phyloP scores from a whole-genome alignment of 306 rosid genomes.

The Begonia loranthoides region DNA sequence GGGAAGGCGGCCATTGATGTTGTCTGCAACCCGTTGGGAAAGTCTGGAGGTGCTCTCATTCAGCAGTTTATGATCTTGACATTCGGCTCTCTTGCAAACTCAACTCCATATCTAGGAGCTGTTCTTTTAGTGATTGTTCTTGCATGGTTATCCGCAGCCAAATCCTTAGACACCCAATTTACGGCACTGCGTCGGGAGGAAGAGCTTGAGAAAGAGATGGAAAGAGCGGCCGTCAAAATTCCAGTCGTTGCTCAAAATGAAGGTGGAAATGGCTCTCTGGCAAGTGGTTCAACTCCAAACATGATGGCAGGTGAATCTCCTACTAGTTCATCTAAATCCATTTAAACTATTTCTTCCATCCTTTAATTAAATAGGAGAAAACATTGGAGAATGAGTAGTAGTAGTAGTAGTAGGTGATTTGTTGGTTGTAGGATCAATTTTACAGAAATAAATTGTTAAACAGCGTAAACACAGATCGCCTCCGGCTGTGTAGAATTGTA shows the following conservation, averaged over 20 bases:
- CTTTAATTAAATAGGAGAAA: conserved; percentile 2
- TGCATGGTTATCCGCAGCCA: conserved; percentile 84
- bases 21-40: conserved; percentile 97
- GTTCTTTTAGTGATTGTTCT: conserved; percentile 74
- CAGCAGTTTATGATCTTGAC: conserved; percentile 94
- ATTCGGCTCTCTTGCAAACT: conserved; percentile 89
- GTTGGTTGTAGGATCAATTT: conserved; percentile 4
- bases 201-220: conserved; percentile 90
- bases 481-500: no score
- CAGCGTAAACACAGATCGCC: no score
- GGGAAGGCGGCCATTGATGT: conserved; percentile 99
- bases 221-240: conserved; percentile 61
- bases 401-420: conserved; percentile 17
- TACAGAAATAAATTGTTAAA: neutral
- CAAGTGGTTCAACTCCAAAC: conserved; percentile 3
- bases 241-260: conserved; percentile 47
- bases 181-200: conserved; percentile 67
- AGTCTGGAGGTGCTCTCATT: conserved; percentile 93
- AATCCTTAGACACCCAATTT: conserved; percentile 77
- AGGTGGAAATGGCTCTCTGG: conserved; percentile 37
- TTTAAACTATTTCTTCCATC: conserved; percentile 17
- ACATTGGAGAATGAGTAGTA: conserved; percentile 8
- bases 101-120: conserved; percentile 97
- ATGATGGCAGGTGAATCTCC: conserved; percentile 8
- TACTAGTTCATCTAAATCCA: conserved; percentile 38